These are phyloP conservation scores for Waltiozyma sp. DNA, from an alignment of 1,139 yeast genomes.

Conservation along the genomic window DNA sequence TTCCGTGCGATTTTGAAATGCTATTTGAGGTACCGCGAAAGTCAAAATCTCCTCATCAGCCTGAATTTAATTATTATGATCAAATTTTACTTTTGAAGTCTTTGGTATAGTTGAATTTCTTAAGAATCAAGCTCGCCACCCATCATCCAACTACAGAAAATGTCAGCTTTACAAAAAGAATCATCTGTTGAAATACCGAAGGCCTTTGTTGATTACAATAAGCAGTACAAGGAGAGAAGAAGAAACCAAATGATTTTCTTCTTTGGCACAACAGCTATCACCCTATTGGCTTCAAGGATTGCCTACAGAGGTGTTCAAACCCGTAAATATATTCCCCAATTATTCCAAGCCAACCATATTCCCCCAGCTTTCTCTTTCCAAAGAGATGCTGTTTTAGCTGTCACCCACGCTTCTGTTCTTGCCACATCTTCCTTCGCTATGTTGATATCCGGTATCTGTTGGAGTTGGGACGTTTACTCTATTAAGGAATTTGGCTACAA, in stretches of 20 bases:
- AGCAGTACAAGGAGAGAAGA: constrained; percentile 32
- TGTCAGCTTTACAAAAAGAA: constrained; percentile 8
- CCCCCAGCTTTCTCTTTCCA: constrained; percentile 78
- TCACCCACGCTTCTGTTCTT: constrained; percentile 66
- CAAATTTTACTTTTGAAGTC: too few relatives aligned
- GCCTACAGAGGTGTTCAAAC: constrained; percentile 67
- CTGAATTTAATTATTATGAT: too few relatives aligned
- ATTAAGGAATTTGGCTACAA: constrained; percentile 62
- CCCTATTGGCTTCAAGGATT: constrained; percentile 61
- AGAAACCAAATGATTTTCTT: constrained; percentile 64
- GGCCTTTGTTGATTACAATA: constrained; percentile 7
- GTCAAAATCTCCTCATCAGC: too few relatives aligned
- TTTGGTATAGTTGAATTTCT: too few relatives aligned
- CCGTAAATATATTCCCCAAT: constrained; percentile 63
- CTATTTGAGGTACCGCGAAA: too few relatives aligned
- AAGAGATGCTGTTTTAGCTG: constrained; percentile 80
- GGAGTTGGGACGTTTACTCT: constrained; percentile 65
- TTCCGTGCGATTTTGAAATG: too few relatives aligned
- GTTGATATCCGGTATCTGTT: constrained; percentile 64
- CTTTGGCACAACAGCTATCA: constrained; percentile 59
- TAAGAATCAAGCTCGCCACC: too few relatives aligned
- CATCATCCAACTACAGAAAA: constrained; percentile 1
- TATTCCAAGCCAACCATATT: constrained; percentile 77
- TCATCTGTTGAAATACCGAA: constrained; percentile 7
- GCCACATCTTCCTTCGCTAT: constrained; percentile 67